Evolutionary conservation across 352 stramenopile species (phyloP).

Genomic region (Proteromonas lacertae): DNA sequence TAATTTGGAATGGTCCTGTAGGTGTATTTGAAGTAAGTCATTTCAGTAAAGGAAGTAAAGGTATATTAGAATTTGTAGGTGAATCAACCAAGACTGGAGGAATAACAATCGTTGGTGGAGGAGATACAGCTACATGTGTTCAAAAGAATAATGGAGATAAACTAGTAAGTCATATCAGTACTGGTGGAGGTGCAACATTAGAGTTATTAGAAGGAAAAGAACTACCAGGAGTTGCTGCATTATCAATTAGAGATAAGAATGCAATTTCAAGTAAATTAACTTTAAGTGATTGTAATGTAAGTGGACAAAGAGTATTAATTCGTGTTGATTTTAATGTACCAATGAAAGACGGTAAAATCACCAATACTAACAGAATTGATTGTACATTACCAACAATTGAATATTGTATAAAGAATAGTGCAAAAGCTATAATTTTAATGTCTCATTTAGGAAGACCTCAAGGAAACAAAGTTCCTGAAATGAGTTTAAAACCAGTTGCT

Average conservation of each 20-base stretch:
- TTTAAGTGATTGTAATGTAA: no score
- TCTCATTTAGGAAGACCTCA: slow-evolving; percentile 86
- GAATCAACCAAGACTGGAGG: neutral
- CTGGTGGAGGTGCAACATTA: neutral
- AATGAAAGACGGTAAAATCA: slow-evolving; percentile 41
- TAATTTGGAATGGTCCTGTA: neutral
- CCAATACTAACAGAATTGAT: slow-evolving; percentile 74
- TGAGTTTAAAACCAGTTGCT: slow-evolving; percentile 25
- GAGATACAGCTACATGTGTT: neutral
- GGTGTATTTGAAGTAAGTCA: neutral
- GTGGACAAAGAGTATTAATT: slow-evolving; percentile 71
- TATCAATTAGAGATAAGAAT: neutral
- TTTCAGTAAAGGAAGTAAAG: neutral
- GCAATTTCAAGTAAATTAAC: slow-evolving; percentile 28
- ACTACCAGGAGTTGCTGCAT: neutral
- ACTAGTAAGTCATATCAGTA: neutral
- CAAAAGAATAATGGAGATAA: neutral
- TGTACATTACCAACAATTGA: no score
- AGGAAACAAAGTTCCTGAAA: slow-evolving; percentile 38
- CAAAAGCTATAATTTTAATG: slow-evolving; percentile 53
- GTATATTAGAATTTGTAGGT: neutral
- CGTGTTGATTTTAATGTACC: slow-evolving; percentile 91
- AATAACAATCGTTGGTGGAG: neutral
- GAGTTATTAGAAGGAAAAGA: neutral
- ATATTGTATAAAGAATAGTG: slow-evolving; percentile 19